Evolutionary conservation across 2,329 filamentous ascomycete species (phyloP).

Genomic region (Penicillium sp.): DNA sequence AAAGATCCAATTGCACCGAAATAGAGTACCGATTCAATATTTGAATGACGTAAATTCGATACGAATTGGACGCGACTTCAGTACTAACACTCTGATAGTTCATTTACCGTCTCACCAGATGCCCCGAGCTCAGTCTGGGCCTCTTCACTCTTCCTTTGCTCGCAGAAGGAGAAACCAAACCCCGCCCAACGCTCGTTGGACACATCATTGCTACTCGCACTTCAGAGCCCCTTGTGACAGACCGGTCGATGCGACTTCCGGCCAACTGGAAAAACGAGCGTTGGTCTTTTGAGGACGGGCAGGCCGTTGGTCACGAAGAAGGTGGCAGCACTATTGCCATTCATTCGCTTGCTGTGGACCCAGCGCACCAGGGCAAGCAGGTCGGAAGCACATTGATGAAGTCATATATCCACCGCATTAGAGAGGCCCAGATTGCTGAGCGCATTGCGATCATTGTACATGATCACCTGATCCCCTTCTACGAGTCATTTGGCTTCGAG

Average conservation of each 20-base stretch:
- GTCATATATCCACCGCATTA: conserved; percentile 75
- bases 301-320: conserved; percentile 67
- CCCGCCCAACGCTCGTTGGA: conserved; percentile 64
- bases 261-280: conserved; percentile 60
- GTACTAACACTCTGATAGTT: conserved; percentile 54
- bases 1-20: neutral
- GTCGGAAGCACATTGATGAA: conserved; percentile 73
- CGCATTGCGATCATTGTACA: conserved; percentile 75
- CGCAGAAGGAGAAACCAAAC: conserved; percentile 59
- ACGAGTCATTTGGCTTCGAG: conserved; percentile 72
- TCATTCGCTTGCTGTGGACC: conserved; percentile 79
- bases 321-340: conserved; percentile 72
- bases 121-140: conserved; percentile 75
- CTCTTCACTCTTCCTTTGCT: conserved; percentile 66
- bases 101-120: conserved; percentile 70
- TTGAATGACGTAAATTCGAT: neutral
- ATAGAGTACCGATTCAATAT: neutral
- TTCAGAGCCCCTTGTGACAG: conserved; percentile 62
- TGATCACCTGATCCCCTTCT: conserved; percentile 71
- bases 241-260: conserved; percentile 74
- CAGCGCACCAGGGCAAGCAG: conserved; percentile 70
- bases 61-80: neutral
- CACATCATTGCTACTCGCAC: conserved; percentile 77
- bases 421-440: conserved; percentile 67
- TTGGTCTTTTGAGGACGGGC: conserved; percentile 40